Evolutionary conservation across 2,329 filamentous ascomycete genomes (phyloP).

Genomic region (Myriosclerotinia curreyana): DNA sequence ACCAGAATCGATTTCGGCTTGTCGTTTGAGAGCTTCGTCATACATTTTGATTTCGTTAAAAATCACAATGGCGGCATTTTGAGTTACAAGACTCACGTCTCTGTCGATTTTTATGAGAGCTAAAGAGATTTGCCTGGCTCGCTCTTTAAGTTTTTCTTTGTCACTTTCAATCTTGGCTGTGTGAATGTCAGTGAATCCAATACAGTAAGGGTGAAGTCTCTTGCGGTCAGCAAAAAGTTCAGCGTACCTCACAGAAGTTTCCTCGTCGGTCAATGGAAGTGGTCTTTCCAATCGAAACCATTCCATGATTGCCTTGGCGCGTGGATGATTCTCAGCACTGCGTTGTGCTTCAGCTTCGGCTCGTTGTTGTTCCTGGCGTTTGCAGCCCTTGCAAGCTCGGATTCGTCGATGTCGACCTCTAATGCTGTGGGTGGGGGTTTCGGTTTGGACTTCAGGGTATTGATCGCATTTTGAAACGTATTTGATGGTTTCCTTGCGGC

Average conservation of each 20-base stretch:
- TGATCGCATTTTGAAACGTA: conserved; percentile 3
- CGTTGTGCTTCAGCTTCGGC: not conserved
- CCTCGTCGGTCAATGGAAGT: conserved; percentile 7
- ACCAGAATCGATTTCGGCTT: conserved; percentile 12
- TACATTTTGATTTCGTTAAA: not conserved
- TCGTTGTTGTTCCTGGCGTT: not conserved
- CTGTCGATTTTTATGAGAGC: too few species aligned
- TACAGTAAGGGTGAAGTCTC: conserved; percentile 11
- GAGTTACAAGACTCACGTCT: not conserved
- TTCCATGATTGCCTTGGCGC: conserved; percentile 5
- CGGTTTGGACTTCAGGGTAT: not conserved
- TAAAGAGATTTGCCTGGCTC: rapidly evolving
- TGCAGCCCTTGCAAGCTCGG: not conserved
- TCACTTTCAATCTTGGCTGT: not conserved
- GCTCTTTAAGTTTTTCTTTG: rapidly evolving
- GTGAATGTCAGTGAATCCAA: conserved; percentile 6
- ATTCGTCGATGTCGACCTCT: conserved; percentile 6
- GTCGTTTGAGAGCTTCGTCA: not conserved
- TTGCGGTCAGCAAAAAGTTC: not conserved
- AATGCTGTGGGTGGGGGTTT: not conserved
- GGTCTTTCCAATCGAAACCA: not conserved
- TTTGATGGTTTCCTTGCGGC: not conserved
- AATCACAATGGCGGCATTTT: rapidly evolving
- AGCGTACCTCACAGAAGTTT: not conserved
- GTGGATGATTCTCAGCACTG: not conserved